Evolutionary conservation across 1,139 yeast genomes (phyloP).

Genomic region (Hansenula sp.): DNA sequence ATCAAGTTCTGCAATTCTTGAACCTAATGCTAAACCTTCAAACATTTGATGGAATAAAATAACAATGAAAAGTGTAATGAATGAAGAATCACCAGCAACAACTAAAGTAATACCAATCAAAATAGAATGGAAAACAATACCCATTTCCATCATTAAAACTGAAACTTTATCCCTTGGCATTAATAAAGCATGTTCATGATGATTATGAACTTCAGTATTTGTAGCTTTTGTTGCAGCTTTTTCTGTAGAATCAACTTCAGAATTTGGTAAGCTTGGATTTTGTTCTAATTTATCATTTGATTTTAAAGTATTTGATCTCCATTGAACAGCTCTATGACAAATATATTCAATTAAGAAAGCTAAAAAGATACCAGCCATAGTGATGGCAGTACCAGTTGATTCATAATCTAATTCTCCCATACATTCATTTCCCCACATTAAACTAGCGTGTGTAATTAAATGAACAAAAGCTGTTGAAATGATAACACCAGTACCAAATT

Average conservation of each 20-base stretch:
- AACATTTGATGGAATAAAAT: conserved; percentile 3
- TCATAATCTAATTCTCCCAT: background rate
- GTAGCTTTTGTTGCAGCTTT: background rate
- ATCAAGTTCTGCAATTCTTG: conserved; percentile 2
- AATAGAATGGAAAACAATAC: conserved; percentile 2
- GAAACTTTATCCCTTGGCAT: conserved; percentile 2
- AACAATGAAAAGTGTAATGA: conserved; percentile 2
- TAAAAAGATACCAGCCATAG: conserved; percentile 4
- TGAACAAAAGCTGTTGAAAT: conserved; percentile 4
- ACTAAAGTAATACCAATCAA: conserved; percentile 3
- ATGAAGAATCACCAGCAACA: conserved; percentile 2
- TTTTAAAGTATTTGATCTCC: background rate
- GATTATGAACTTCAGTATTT: background rate
- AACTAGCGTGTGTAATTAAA: conserved; percentile 1
- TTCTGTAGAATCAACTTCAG: background rate
- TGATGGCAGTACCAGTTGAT: conserved; percentile 1
- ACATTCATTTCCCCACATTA: conserved; percentile 2
- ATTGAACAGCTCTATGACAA: conserved; percentile 1
- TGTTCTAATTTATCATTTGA: background rate
- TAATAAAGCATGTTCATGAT: conserved; percentile 1
- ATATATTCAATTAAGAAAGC: conserved; percentile 2
- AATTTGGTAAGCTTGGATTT: too few species aligned
- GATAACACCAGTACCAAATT: conserved; percentile 3
- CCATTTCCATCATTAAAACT: conserved; percentile 2
- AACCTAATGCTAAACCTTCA: conserved; percentile 3